Conservation (phyloP, 1,284 basidiomycete species). For the Cystobasidium sp. region DNA sequence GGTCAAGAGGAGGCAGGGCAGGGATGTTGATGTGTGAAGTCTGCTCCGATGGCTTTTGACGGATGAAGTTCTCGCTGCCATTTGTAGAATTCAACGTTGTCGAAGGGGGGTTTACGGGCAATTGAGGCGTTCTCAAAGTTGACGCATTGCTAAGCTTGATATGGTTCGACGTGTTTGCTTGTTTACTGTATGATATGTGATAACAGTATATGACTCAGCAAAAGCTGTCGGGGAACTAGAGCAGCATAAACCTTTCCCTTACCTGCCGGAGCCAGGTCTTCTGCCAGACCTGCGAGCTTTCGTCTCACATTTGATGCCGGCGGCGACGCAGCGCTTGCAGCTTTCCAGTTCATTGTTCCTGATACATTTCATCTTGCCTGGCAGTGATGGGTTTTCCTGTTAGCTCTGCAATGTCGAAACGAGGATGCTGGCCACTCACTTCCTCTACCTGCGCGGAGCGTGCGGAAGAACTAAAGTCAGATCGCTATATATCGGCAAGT, state of each 20-base stretch:
- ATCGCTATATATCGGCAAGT: neutral
- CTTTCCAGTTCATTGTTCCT: slow-evolving; percentile 17
- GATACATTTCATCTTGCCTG: slow-evolving; percentile 35
- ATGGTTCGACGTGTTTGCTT: neutral
- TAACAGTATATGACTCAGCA: too few species aligned
- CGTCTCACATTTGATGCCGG: slow-evolving; percentile 18
- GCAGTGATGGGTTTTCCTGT: neutral
- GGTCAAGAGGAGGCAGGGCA: neutral
- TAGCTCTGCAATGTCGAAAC: neutral
- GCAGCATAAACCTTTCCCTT: neutral
- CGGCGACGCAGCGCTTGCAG: slow-evolving; percentile 23
- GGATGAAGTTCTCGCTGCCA: neutral
- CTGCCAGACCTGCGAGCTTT: slow-evolving; percentile 20
- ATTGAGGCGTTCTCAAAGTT: too few species aligned
- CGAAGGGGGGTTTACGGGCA: too few species aligned
- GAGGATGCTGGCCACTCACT: slow-evolving; percentile 9
- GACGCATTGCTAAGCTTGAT: too few species aligned
- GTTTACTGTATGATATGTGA: slow-evolving; percentile 3
- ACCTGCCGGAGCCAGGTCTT: slow-evolving; percentile 28
- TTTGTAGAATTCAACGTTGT: too few species aligned
- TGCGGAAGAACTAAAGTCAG: neutral
- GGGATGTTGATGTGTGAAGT: slow-evolving; percentile 6
- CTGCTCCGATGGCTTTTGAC: neutral
- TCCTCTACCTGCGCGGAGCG: slow-evolving; percentile 11
- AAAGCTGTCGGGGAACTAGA: too few species aligned